A percentile compares a stretch with the other conserved stretches of the same genome.
Evolutionary conservation across 2,329 filamentous ascomycete genomes (phyloP).

Genomic region (Cyclaneusma minus): DNA sequence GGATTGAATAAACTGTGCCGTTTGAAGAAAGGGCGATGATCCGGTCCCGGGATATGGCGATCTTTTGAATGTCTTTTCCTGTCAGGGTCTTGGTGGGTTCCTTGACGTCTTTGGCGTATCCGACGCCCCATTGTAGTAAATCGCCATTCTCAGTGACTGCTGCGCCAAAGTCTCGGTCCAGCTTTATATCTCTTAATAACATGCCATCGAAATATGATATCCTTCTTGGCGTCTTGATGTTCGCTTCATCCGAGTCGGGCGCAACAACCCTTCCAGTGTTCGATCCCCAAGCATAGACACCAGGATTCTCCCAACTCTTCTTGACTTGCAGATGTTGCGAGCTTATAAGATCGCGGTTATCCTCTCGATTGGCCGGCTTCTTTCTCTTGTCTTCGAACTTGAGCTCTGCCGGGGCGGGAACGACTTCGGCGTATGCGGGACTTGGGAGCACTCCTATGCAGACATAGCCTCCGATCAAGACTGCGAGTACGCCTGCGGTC

Average conservation of each 20-base stretch:
- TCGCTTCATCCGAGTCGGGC: slow-evolving; percentile 60
- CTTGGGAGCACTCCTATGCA: too few species aligned
- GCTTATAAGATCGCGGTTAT: slow-evolving; percentile 61
- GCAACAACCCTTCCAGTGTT: slow-evolving; percentile 77
- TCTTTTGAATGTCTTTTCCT: slow-evolving; percentile 65
- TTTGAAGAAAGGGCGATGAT: slow-evolving; percentile 63
- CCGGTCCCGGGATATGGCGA: slow-evolving; percentile 68
- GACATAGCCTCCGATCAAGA: too few species aligned
- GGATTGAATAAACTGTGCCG: slow-evolving; percentile 73
- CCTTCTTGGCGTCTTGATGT: slow-evolving; percentile 66
- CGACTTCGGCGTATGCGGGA: slow-evolving; percentile 13
- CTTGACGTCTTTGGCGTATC: slow-evolving; percentile 48
- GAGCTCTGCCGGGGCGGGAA: slow-evolving; percentile 30
- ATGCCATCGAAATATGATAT: slow-evolving; percentile 73
- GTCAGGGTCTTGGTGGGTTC: slow-evolving; percentile 56
- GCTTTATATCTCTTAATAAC: slow-evolving; percentile 72
- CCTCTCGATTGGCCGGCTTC: slow-evolving; percentile 46
- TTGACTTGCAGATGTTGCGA: slow-evolving; percentile 81
- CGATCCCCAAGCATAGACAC: slow-evolving; percentile 87
- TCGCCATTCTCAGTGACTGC: slow-evolving; percentile 82
- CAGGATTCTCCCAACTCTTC: slow-evolving; percentile 66
- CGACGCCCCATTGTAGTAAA: slow-evolving; percentile 79
- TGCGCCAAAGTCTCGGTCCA: slow-evolving; percentile 68
- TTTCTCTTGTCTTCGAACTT: slow-evolving; percentile 52
- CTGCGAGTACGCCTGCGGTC: too few species aligned